Conservation (phyloP, 176 grass and related monocot species). For the Musa beccarii region DNA sequence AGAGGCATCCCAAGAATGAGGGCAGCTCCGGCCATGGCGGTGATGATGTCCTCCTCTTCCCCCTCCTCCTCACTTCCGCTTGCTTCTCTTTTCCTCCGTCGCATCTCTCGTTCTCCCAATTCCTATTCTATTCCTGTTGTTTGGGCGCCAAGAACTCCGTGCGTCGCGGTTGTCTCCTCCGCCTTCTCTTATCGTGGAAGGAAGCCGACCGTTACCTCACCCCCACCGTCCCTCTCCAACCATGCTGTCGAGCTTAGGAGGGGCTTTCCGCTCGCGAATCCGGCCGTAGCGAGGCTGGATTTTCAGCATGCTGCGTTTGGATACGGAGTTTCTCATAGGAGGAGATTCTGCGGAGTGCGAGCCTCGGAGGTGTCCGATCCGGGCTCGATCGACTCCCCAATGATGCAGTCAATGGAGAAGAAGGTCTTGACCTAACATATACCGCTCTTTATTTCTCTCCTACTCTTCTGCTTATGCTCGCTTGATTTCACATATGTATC, state of each 20-base stretch:
- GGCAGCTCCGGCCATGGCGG: too few relatives aligned
- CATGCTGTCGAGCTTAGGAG: background rate
- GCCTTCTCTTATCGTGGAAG: background rate
- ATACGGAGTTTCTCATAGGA: background rate
- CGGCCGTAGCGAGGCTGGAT: background rate
- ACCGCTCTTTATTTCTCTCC: background rate
- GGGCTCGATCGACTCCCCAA: conserved; percentile 25
- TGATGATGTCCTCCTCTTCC: too few relatives aligned
- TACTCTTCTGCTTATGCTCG: background rate
- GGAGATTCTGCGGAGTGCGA: background rate
- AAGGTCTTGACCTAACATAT: conserved; percentile 30
- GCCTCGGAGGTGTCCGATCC: conserved; percentile 23
- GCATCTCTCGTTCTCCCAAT: background rate
- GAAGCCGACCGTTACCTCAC: background rate
- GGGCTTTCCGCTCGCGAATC: background rate
- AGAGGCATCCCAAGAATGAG: too few relatives aligned
- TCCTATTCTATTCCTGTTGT: background rate
- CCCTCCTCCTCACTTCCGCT: background rate
- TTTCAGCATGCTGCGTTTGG: background rate
- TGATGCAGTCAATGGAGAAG: conserved; percentile 33
- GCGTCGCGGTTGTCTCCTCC: background rate
- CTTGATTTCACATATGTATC: background rate
- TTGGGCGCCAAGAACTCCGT: background rate
- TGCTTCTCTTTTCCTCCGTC: background rate
- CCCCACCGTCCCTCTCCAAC: background rate